Evolutionary conservation across 768 basidiomycete species (phyloP).

Genomic region (Suillus brevipes): DNA sequence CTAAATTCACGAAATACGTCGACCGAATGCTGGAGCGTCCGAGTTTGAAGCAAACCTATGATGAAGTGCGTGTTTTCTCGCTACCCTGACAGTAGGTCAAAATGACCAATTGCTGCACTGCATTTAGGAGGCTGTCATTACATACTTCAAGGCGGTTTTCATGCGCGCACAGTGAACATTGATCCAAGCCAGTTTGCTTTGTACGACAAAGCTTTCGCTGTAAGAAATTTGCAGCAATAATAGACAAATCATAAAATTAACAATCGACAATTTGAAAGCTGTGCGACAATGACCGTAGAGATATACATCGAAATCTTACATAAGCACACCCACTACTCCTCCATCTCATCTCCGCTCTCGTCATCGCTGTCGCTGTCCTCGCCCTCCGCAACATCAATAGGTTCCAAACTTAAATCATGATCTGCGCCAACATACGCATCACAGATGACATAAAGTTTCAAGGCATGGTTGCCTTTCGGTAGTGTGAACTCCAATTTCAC

Average conservation of each 20-base stretch:
- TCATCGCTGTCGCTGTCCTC: slow-evolving; percentile 84
- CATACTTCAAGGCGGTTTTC: neutral
- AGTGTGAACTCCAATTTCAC: slow-evolving; percentile 90
- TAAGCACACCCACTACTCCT: slow-evolving; percentile 35
- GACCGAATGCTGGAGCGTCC: slow-evolving; percentile 38
- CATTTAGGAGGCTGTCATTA: neutral
- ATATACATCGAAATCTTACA: neutral
- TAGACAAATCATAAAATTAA: neutral
- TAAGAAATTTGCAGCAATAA: neutral
- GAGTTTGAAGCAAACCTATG: neutral
- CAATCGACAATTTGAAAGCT: neutral
- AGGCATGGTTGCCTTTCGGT: slow-evolving; percentile 76
- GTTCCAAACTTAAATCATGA: slow-evolving; percentile 83
- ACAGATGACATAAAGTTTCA: slow-evolving; percentile 90
- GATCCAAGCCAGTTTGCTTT: neutral
- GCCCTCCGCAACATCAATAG: slow-evolving; percentile 86
- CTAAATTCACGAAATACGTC: slow-evolving; percentile 48
- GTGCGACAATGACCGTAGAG: neutral
- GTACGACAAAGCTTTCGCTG: neutral
- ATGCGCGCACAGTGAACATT: neutral
- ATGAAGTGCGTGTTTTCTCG: neutral
- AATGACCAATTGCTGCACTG: neutral
- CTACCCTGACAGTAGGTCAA: neutral
- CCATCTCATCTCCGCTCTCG: slow-evolving; percentile 66
- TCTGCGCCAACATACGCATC: slow-evolving; percentile 92